Conservation (phyloP, 2,329 filamentous ascomycete species). For the Drechslerella dactyloides region DNA sequence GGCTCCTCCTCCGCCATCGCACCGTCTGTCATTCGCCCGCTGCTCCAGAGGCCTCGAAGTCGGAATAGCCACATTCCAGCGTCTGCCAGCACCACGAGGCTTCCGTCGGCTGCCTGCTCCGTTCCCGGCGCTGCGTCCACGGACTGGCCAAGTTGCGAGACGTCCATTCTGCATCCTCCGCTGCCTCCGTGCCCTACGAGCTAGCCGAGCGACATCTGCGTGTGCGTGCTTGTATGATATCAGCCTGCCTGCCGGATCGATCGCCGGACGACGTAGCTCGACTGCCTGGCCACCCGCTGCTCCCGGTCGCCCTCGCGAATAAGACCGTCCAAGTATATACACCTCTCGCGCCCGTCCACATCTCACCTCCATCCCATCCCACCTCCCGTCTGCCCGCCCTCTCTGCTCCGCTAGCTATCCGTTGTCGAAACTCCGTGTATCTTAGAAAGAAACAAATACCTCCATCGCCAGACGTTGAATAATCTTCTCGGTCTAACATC, state of each 20-base stretch:
- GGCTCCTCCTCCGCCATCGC: not conserved
- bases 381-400: not conserved
- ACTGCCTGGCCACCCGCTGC: not conserved
- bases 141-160: too few relatives aligned
- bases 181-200: not conserved
- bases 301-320: not conserved
- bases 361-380: not conserved
- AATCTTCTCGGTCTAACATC: slow-evolving; percentile 7
- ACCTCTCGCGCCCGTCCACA: not conserved
- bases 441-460: too few relatives aligned
- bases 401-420: not conserved
- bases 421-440: not conserved
- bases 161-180: not conserved
- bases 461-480: too few relatives aligned
- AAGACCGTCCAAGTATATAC: slow-evolving; percentile 1
- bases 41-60: not conserved
- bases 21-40: not conserved
- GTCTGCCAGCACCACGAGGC: not conserved
- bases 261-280: not conserved
- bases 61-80: not conserved
- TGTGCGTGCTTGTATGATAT: not conserved
- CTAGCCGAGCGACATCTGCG: not conserved
- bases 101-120: not conserved
- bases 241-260: not conserved
- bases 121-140: not conserved